phyloP scores from a whole-genome alignment of 2,329 filamentous ascomycete species.

The Claviceps digitariae region DNA sequence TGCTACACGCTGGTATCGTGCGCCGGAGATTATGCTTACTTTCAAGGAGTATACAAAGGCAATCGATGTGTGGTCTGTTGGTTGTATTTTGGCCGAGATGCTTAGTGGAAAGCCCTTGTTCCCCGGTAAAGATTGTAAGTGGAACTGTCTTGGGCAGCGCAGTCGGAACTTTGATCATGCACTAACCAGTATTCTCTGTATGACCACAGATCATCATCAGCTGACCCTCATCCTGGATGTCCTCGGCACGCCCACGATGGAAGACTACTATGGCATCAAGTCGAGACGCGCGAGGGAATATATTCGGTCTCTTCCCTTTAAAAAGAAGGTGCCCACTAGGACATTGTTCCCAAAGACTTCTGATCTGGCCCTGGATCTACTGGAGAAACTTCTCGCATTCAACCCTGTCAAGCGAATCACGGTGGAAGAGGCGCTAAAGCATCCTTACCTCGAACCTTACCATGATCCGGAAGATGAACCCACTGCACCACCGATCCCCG shows the following conservation, averaged over 20 bases:
- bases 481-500: slow-evolving; percentile 87
- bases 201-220: slow-evolving; percentile 74
- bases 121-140: slow-evolving; percentile 91
- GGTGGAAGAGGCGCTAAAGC: slow-evolving; percentile 91
- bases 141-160: background rate
- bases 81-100: slow-evolving; percentile 97
- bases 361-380: slow-evolving; percentile 82
- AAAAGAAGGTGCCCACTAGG: slow-evolving; percentile 99
- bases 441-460: slow-evolving; percentile 96
- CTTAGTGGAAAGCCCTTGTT: slow-evolving; percentile 95
- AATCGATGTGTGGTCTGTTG: slow-evolving; percentile 98
- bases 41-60: slow-evolving; percentile 99
- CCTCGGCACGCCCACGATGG: slow-evolving; percentile 96
- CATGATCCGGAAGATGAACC: slow-evolving; percentile 98
- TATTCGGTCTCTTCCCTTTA: slow-evolving; percentile 94
- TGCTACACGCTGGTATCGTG: slow-evolving; percentile 96
- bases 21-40: slow-evolving; percentile 98
- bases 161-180: background rate
- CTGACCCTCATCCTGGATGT: slow-evolving; percentile 94
- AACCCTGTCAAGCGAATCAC: slow-evolving; percentile 98
- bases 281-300: slow-evolving; percentile 94
- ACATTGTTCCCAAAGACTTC: slow-evolving; percentile 98
- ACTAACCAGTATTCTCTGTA: background rate
- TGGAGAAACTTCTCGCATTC: slow-evolving; percentile 93
- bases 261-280: slow-evolving; percentile 99